Base-by-base conservation (phyloP, 331 rosid genomes). In the Cydonia oblonga region DNA sequence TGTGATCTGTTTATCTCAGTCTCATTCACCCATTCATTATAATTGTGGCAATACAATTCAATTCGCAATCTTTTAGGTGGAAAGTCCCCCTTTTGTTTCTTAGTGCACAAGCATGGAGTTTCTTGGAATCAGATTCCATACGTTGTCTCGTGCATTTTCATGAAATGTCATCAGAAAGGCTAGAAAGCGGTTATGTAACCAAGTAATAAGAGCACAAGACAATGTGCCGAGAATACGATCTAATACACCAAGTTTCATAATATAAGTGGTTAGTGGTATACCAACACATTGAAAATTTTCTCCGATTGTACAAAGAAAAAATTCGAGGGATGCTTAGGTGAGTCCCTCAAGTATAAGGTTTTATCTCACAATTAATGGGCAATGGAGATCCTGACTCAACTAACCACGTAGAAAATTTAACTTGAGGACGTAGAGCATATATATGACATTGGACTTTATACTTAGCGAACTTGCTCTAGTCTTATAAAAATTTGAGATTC, bases 171-270 rank as follows among this genome's bases (percentile, higher is more conserved):
- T 0, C 4, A 9, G 1, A 20, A n/a, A 10, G 23, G 28, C 0
- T 64, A 10, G 11, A 18, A 18, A 8, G 13, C 40, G 28, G 7
- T 18, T 62, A 62, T 9, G 42, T 1, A 29, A 30, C 24, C 28
- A 23, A 5, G 29, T 23, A 57, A 23, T 16, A 12, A 13, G 13
- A 38, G 13, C 9, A 38, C 0, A 13, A 1, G 4, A 38, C 4
- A 38, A 0, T 38, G 13, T 38, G 14, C 3, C 44, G 44, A 38
- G 44, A 38, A 38, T 0, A 38, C 1, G 5, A 0, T 1, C 0
- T 0, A 3, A 10, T 38, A 38, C 0, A 38, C 0, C 1, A 38
- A 38, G 1, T 11, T 38, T 38, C 0, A 38, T 0, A 38, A 38
- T 38, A 38, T 38, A 38, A 38, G 0, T 38, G 5, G 4, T 35